Conservation (phyloP, 345 rosid species). For the Viola odorata region DNA sequence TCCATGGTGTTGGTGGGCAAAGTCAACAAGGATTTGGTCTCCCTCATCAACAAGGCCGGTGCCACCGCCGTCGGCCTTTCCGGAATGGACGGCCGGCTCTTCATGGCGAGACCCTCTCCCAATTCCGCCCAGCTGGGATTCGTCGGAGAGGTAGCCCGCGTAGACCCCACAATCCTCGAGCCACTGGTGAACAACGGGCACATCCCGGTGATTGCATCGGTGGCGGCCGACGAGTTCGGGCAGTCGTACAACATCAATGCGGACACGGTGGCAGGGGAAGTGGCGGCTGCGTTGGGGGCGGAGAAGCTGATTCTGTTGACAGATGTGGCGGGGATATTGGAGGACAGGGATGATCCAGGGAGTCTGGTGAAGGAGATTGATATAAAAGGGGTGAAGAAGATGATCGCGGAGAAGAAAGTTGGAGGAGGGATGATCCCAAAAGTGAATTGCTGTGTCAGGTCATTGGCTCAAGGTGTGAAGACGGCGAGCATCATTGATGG, state of each 20-base stretch:
- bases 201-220: slow-evolving; percentile 87
- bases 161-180: slow-evolving; percentile 53
- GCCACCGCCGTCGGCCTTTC: slow-evolving; percentile 77
- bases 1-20: slow-evolving; percentile 91
- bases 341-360: slow-evolving; percentile 45
- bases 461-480: slow-evolving; percentile 80
- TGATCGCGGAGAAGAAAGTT: slow-evolving; percentile 67
- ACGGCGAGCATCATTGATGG: slow-evolving; percentile 95
- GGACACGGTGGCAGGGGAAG: slow-evolving; percentile 88
- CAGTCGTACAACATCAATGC: slow-evolving; percentile 87
- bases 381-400: slow-evolving; percentile 74
- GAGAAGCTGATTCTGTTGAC: slow-evolving; percentile 85
- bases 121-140: slow-evolving; percentile 67
- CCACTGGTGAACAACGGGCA: slow-evolving; percentile 52
- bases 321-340: slow-evolving; percentile 80
- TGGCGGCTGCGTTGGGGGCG: slow-evolving; percentile 89
- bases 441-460: slow-evolving; percentile 78
- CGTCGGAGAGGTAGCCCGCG: slow-evolving; percentile 78
- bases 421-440: slow-evolving; percentile 96
- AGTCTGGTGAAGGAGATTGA: slow-evolving; percentile 85
- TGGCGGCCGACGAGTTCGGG: slow-evolving; percentile 67
- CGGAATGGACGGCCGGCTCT: slow-evolving; percentile 83
- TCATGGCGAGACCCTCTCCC: slow-evolving; percentile 67
- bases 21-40: slow-evolving; percentile 77
- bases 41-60: slow-evolving; percentile 72